Conservation (phyloP, 2,329 filamentous ascomycete genomes). For the Fusarium kyushuense region DNA sequence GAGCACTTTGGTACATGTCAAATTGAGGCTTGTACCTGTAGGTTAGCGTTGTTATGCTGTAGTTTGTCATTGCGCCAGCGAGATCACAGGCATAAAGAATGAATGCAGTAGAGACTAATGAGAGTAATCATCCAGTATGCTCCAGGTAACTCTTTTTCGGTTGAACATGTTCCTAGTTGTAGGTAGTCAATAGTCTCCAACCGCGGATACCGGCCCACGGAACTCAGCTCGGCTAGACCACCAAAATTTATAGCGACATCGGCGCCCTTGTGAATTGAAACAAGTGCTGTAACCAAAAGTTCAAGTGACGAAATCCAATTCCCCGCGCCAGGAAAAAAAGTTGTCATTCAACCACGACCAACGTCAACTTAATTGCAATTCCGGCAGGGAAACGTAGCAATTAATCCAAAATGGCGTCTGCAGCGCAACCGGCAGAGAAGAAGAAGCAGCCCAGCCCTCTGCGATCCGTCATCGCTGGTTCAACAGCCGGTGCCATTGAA, state of each 20-base stretch:
- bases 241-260: conserved; percentile 43
- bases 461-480: conserved; percentile 91
- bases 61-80: neutral
- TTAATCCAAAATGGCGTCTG: conserved; percentile 48
- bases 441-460: conserved; percentile 76
- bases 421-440: conserved; percentile 47
- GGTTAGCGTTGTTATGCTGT: neutral
- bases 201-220: neutral
- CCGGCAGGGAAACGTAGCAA: conserved; percentile 4
- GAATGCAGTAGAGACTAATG: neutral
- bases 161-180: no score
- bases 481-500: conserved; percentile 93
- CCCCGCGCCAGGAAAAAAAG: conserved; percentile 35
- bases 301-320: conserved; percentile 46
- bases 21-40: neutral
- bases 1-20: neutral
- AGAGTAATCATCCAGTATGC: neutral
- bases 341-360: neutral
- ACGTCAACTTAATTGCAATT: conserved; percentile 2
- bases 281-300: conserved; percentile 12
- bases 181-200: no score
- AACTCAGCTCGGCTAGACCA: conserved; percentile 10
- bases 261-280: conserved; percentile 35
- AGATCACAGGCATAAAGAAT: neutral
- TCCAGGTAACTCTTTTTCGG: neutral